phyloP scores from a whole-genome alignment of 2,329 filamentous ascomycete genomes.

The Chrysoporthe austroafricana region DNA sequence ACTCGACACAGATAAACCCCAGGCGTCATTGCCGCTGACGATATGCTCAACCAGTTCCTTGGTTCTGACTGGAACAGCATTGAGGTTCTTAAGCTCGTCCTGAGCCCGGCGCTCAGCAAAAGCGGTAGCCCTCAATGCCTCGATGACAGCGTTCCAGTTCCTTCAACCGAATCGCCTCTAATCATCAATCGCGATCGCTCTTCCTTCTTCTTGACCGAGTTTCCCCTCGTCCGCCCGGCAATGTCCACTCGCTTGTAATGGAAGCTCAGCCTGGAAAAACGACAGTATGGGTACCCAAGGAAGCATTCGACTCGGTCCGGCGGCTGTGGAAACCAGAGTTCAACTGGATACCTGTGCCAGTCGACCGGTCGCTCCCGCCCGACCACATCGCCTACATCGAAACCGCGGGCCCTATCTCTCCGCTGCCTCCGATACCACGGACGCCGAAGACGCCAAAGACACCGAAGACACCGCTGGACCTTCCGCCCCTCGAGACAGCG shows the following conservation, averaged over 20 bases:
- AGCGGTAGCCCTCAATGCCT: conserved; percentile 20
- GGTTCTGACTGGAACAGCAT: background rate
- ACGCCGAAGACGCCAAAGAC: conserved; percentile 10
- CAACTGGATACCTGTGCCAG: conserved; percentile 26
- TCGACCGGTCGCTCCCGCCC: conserved; percentile 26
- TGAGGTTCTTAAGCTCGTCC: background rate
- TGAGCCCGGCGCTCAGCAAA: conserved; percentile 25
- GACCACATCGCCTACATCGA: conserved; percentile 24
- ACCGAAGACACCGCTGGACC: conserved; percentile 11
- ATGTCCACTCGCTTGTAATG: conserved; percentile 28
- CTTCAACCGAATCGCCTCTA: background rate
- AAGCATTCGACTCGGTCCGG: conserved; percentile 26
- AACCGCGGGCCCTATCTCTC: conserved; percentile 10
- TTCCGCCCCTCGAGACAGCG: conserved; percentile 9
- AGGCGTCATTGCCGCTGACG: conserved; percentile 3
- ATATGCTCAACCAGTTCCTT: background rate
- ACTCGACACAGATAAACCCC: background rate
- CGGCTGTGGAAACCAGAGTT: conserved; percentile 28
- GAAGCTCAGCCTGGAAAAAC: conserved; percentile 25
- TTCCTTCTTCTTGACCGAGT: conserved; percentile 6
- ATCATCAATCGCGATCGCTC: conserved; percentile 1
- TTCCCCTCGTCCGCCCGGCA: conserved; percentile 7
- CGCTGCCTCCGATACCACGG: conserved; percentile 7
- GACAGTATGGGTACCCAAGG: conserved; percentile 28
- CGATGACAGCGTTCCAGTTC: conserved; percentile 9